Conservation (phyloP, 768 basidiomycete genomes). For the Lentinula boryana region DNA sequence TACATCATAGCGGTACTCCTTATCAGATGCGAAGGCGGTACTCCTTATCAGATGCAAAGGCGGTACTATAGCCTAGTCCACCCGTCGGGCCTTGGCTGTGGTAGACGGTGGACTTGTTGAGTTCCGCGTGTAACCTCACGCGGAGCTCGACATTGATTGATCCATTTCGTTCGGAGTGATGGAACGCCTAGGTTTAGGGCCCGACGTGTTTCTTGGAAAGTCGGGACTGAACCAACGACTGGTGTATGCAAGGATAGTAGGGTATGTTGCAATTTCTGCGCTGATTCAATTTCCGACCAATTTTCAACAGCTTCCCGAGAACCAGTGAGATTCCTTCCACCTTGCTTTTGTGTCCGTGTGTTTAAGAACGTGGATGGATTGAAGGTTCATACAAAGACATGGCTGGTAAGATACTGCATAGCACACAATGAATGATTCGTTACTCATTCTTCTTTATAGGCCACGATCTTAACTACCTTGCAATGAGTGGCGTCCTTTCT, state of each 20-base stretch:
- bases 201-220: constrained; percentile 61
- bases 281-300: constrained; percentile 20
- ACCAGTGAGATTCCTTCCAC: constrained; percentile 34
- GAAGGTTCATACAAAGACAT: constrained; percentile 66
- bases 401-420: constrained; percentile 48
- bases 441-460: constrained; percentile 29
- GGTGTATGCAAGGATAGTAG: constrained; percentile 70
- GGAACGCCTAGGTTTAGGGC: constrained; percentile 72
- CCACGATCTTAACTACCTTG: constrained; percentile 83
- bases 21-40: no score
- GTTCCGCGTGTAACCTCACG: no score
- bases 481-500: constrained; percentile 68
- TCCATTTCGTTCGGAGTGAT: constrained; percentile 77
- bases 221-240: constrained; percentile 56
- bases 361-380: constrained; percentile 3
- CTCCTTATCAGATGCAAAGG: no score
- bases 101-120: no score
- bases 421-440: not conserved
- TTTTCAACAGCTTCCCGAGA: constrained; percentile 37
- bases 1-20: no score
- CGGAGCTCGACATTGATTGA: no score
- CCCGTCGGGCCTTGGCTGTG: no score
- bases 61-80: no score
- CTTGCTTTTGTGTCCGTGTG: not conserved
- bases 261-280: constrained; percentile 34